Conservation (phyloP, 306 rosid species). For the Rosa rugosa region DNA sequence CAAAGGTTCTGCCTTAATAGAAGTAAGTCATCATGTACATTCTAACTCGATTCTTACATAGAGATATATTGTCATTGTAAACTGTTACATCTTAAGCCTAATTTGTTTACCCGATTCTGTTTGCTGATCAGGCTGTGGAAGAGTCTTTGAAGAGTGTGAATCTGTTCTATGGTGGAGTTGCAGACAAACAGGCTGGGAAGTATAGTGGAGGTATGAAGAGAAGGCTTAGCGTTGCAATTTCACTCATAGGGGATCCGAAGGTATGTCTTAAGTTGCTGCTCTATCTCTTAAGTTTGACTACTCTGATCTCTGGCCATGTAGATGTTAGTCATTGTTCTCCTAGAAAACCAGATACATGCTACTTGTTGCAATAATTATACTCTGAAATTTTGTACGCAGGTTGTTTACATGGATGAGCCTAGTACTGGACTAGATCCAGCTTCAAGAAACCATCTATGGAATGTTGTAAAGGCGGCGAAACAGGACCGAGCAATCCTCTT, state of each 20-base stretch:
- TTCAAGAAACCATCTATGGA: constrained; percentile 84
- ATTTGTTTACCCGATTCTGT: background rate
- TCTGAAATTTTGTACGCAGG: constrained; percentile 39
- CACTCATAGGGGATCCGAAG: constrained; percentile 84
- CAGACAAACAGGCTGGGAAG: constrained; percentile 77
- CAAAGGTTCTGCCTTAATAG: constrained; percentile 62
- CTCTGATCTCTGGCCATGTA: background rate
- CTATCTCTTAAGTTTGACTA: constrained; percentile 9
- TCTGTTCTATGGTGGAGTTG: constrained; percentile 77
- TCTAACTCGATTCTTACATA: background rate
- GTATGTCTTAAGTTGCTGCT: constrained; percentile 32
- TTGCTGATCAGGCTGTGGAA: constrained; percentile 77
- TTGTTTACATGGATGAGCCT: constrained; percentile 96
- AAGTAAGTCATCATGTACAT: constrained; percentile 44
- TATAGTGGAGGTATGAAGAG: constrained; percentile 98
- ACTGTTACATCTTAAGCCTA: background rate
- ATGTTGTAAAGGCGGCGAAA: constrained; percentile 81
- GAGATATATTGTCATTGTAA: background rate
- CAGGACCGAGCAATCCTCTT: constrained; percentile 83
- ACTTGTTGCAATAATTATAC: background rate
- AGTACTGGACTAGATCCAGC: constrained; percentile 90
- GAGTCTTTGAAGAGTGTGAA: constrained; percentile 80
- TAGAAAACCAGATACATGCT: background rate
- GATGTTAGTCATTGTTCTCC: background rate
- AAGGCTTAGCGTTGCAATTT: constrained; percentile 92